phyloP scores from a whole-genome alignment of 2,329 filamentous ascomycete genomes.

The Pseudopyrenochaeta lycopersici region DNA sequence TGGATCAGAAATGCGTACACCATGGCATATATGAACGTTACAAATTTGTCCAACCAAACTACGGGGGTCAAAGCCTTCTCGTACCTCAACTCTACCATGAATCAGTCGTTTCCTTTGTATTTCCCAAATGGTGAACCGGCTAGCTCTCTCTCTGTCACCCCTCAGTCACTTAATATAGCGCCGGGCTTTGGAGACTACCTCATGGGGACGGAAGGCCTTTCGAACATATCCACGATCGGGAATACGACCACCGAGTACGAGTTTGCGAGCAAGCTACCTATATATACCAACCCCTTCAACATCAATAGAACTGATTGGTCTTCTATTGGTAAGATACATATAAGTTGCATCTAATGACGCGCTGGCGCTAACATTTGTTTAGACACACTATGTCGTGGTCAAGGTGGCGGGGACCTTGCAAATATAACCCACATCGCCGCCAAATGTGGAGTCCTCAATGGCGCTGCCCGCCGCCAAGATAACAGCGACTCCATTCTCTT shows the following conservation, averaged over 20 bases:
- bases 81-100: conserved; percentile 51
- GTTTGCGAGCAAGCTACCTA: background rate
- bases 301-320: conserved; percentile 3
- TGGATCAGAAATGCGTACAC: conserved; percentile 54
- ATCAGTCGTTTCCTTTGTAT: conserved; percentile 44
- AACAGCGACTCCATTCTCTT: conserved; percentile 43
- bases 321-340: background rate
- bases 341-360: background rate
- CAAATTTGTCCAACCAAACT: conserved; percentile 24
- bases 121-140: conserved; percentile 1
- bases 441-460: conserved; percentile 53
- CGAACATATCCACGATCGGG: conserved; percentile 6
- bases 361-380: background rate
- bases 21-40: conserved; percentile 54
- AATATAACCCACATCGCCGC: conserved; percentile 56
- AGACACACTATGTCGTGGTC: conserved; percentile 41
- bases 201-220: conserved; percentile 1
- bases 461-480: conserved; percentile 50
- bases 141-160: background rate
- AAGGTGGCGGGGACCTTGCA: conserved; percentile 38
- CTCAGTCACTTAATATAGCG: background rate
- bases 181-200: background rate
- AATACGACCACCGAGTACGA: conserved; percentile 6
- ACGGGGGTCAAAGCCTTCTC: conserved; percentile 34
- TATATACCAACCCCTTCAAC: conserved; percentile 13